Base-by-base conservation (phyloP, 2,329 filamentous ascomycete genomes). In the Neonectria magnoliae region DNA sequence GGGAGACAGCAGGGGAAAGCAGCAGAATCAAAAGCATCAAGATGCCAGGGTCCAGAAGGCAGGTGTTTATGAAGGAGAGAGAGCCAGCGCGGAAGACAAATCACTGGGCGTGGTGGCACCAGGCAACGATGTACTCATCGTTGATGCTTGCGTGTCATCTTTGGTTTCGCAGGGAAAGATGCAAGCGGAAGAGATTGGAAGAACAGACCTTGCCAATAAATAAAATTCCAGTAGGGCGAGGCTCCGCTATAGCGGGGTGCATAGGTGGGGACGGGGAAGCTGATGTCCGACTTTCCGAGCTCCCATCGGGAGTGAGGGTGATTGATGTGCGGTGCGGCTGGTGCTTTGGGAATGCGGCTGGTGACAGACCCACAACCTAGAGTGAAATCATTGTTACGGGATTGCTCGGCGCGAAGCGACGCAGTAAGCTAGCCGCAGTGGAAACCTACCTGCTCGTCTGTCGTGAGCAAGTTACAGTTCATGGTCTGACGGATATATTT, bases 71-170 rank as follows among this genome's bases (percentile, higher is more conserved):
- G 64, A 68, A 66, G 41, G 55, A 38, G 33, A 20, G 33, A 59
- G 50, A 63, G 20, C 11, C 60, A 53, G 33, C 31, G 53, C 31
- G 29, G n/a, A 62, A 68, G 59, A 62, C 52, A 68, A 65, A 66
- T 65, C 60, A 69, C 60, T 62, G 71, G 69, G 68, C 45, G 67
- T 42, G 47, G 64, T 60, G 65, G 67, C 64, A 70, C 69, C 68
- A 73, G 72, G 69, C 71, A 75, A 71, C 73, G 65, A 74, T 64
- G 66, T 70, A 65, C 68, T 76, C 75, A 78, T 78, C 66, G 72
- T 74, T 73, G 68, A 68, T 74, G 75, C 70, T 76, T 71, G 75
- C 76, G 75, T 78, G 76, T 76, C 76, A 73, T 76, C 72, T 78
- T 78, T 68, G 67, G 63, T 62, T 61, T 56, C 55, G 53, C 53